Percentiles rank a stretch among this genome's conserved stretches.
Evolutionary conservation across 768 basidiomycete species (phyloP).

Genomic region (Tremella mesenterica): DNA sequence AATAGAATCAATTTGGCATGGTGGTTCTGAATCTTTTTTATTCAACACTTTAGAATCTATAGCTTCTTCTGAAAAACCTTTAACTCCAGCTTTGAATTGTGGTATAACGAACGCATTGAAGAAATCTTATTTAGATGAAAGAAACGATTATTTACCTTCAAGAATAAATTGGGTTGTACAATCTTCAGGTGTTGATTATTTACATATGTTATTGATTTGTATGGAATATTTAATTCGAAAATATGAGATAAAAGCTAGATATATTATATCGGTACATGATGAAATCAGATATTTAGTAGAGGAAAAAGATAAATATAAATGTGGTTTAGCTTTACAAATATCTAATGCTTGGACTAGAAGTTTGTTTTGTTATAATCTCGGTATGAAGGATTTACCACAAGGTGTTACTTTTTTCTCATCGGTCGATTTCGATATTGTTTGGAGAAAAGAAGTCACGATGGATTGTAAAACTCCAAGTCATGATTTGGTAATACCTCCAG

Average conservation of each 20-base stretch:
- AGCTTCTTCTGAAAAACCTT: slow-evolving; percentile 72
- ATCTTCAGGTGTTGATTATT: slow-evolving; percentile 95
- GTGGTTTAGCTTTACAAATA: slow-evolving; percentile 82
- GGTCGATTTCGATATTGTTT: slow-evolving; percentile 80
- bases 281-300: slow-evolving; percentile 87
- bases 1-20: slow-evolving; percentile 62
- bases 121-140: slow-evolving; percentile 64
- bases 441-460: slow-evolving; percentile 95
- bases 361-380: slow-evolving; percentile 81
- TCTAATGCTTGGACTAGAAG: slow-evolving; percentile 92
- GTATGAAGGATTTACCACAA: slow-evolving; percentile 91
- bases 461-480: slow-evolving; percentile 90
- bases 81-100: slow-evolving; percentile 87
- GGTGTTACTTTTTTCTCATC: slow-evolving; percentile 95
- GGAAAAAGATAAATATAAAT: slow-evolving; percentile 82
- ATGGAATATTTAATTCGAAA: slow-evolving; percentile 78
- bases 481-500: slow-evolving; percentile 67
- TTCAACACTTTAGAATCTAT: slow-evolving; percentile 98
- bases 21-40: slow-evolving; percentile 87
- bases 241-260: slow-evolving; percentile 80
- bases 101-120: slow-evolving; percentile 89
- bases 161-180: slow-evolving; percentile 99
- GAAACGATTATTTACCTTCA: slow-evolving; percentile 80
- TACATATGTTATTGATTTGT: slow-evolving; percentile 87
- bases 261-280: slow-evolving; percentile 94